These are phyloP conservation scores for Mitragyna speciosa DNA, from an alignment of 257 asterid species.

Conservation along the genomic window DNA sequence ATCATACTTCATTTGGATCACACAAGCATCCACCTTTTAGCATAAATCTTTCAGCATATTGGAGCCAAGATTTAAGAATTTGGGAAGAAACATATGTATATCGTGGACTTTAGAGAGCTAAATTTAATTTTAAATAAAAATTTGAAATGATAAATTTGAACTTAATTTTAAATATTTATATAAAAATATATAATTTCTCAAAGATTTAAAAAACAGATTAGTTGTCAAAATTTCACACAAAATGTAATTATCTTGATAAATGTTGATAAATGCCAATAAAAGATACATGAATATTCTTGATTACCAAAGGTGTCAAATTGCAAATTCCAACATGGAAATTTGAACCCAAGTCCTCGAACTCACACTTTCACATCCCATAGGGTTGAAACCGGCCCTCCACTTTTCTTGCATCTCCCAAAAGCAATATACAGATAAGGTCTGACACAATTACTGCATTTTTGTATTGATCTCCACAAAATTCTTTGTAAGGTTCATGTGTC, in stretches of 20 bases:
- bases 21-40: not conserved
- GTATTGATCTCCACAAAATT: conserved; percentile 3
- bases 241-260: not conserved
- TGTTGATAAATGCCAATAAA: not conserved
- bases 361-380: not conserved
- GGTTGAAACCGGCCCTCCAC: not conserved
- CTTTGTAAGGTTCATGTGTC: conserved; percentile 4
- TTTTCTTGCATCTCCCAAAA: not conserved
- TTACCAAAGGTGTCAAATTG: not conserved
- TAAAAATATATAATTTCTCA: too few relatives aligned
- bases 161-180: not conserved
- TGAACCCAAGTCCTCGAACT: conserved; percentile 1
- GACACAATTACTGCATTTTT: conserved; percentile 3
- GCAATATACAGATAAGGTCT: conserved; percentile 10
- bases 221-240: not conserved
- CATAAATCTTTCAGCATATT: not conserved
- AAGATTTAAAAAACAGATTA: too few relatives aligned
- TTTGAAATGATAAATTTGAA: not conserved
- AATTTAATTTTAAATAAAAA: not conserved
- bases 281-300: not conserved
- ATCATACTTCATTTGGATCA: conserved; percentile 17
- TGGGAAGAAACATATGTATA: too few relatives aligned
- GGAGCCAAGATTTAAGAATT: not conserved
- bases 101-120: not conserved
- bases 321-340: not conserved